These are phyloP conservation scores for Ceratocystis smalleyi DNA, from an alignment of 2,329 filamentous ascomycete species.

Conservation along the genomic window DNA sequence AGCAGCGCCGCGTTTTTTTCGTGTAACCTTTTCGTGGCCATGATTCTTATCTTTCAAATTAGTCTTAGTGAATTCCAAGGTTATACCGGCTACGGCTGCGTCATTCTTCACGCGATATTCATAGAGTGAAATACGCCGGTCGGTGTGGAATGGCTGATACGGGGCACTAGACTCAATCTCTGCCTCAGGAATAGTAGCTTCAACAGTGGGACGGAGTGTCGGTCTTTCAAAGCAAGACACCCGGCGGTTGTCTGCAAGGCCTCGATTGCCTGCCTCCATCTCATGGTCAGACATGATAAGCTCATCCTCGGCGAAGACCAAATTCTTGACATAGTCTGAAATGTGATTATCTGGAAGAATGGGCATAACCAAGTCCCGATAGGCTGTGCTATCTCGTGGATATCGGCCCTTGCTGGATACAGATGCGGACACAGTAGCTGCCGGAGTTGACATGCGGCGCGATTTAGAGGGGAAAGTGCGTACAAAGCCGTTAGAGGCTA, in stretches of 20 bases:
- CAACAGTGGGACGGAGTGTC: conserved; percentile 31
- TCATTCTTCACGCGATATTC: conserved; percentile 32
- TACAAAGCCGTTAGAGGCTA: conserved; percentile 50
- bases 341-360: conserved; percentile 41
- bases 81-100: background rate
- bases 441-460: conserved; percentile 37
- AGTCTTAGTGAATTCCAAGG: conserved; percentile 22
- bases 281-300: conserved; percentile 38
- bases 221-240: background rate
- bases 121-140: conserved; percentile 65
- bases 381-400: conserved; percentile 32
- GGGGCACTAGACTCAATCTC: conserved; percentile 93
- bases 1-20: conserved; percentile 16
- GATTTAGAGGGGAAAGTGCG: conserved; percentile 49
- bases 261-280: conserved; percentile 38
- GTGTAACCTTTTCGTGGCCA: conserved; percentile 26
- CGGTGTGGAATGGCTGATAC: conserved; percentile 91
- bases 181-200: conserved; percentile 54
- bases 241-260: conserved; percentile 32
- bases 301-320: conserved; percentile 27
- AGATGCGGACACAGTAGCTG: conserved; percentile 19
- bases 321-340: conserved; percentile 9
- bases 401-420: background rate
- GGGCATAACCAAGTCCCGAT: conserved; percentile 53
- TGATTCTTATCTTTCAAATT: conserved; percentile 30